Conservation (phyloP, 2,329 filamentous ascomycete genomes). For the Rosellinia necatrix region DNA sequence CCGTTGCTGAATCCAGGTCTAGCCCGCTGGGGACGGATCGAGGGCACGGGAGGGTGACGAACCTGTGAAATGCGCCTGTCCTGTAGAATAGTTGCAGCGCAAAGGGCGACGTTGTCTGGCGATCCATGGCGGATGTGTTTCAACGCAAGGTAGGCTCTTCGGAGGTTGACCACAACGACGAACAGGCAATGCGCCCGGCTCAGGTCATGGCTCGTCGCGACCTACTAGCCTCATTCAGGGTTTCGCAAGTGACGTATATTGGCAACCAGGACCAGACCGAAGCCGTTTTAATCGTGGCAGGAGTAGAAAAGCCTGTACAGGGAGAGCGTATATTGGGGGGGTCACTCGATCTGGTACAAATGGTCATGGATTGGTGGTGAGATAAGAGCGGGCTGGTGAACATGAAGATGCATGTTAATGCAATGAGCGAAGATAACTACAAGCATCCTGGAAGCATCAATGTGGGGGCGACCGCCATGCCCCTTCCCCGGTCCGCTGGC, state of each 20-base stretch:
- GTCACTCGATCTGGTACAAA: too few relatives aligned
- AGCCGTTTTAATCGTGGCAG: not conserved
- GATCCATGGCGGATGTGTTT: constrained; percentile 50
- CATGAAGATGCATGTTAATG: too few relatives aligned
- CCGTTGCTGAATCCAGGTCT: not conserved
- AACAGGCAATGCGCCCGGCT: constrained; percentile 18
- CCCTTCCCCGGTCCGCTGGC: too few relatives aligned
- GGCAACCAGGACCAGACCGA: not conserved
- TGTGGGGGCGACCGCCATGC: too few relatives aligned
- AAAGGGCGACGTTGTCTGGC: constrained; percentile 77
- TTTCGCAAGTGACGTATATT: not conserved
- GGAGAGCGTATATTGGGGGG: not conserved
- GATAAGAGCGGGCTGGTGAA: too few relatives aligned
- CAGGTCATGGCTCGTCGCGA: constrained; percentile 31
- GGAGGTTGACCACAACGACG: constrained; percentile 17
- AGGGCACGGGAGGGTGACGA: constrained; percentile 28
- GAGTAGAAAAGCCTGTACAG: not conserved
- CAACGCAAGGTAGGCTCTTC: not conserved
- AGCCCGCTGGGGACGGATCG: not conserved
- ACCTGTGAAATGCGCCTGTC: constrained; percentile 73
- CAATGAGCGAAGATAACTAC: too few relatives aligned
- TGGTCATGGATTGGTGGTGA: too few relatives aligned
- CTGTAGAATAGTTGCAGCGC: constrained; percentile 85
- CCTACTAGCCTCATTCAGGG: not conserved
- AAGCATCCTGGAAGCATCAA: too few relatives aligned